phyloP scores from a whole-genome alignment of 2,329 filamentous ascomycete species.

The Pseudogymnoascus sp. region DNA sequence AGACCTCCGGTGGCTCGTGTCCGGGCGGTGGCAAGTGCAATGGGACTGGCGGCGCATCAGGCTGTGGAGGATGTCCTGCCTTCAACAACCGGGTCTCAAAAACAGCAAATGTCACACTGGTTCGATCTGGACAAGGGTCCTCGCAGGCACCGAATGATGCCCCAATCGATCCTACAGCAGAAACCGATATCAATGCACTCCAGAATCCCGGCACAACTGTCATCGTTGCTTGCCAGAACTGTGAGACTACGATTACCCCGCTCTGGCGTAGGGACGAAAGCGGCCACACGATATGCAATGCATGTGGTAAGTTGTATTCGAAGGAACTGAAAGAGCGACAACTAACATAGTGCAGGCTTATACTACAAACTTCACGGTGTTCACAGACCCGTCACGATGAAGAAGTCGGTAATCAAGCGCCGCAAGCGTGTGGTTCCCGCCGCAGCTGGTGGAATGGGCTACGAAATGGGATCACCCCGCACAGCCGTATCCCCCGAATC shows the following conservation, averaged over 20 bases:
- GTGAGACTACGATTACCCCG: slow-evolving; percentile 90
- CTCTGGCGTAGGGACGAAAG: slow-evolving; percentile 91
- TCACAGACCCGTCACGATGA: slow-evolving; percentile 95
- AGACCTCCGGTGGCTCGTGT: slow-evolving; percentile 75
- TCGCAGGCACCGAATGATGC: slow-evolving; percentile 21
- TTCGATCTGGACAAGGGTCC: slow-evolving; percentile 21
- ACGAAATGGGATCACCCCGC: slow-evolving; percentile 18
- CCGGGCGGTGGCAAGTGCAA: slow-evolving; percentile 93
- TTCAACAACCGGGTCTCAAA: slow-evolving; percentile 97
- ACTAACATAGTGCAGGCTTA: slow-evolving; percentile 51
- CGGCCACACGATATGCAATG: slow-evolving; percentile 96
- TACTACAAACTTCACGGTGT: slow-evolving; percentile 96
- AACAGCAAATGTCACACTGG: slow-evolving; percentile 62
- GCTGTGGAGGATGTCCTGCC: slow-evolving; percentile 90
- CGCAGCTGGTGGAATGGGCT: slow-evolving; percentile 38
- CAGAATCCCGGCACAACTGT: slow-evolving; percentile 43
- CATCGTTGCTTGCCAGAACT: slow-evolving; percentile 93
- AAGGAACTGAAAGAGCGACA: not conserved
- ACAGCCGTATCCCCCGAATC: slow-evolving; percentile 25
- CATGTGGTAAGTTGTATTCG: slow-evolving; percentile 67
- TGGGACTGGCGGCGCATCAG: slow-evolving; percentile 89
- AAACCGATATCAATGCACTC: slow-evolving; percentile 44
- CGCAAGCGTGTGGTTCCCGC: slow-evolving; percentile 90
- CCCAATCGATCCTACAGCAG: slow-evolving; percentile 30
- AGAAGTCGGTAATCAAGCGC: slow-evolving; percentile 93